Base-by-base conservation (phyloP, 2,329 filamentous ascomycete genomes). In the Diaporthe ilicicola region DNA sequence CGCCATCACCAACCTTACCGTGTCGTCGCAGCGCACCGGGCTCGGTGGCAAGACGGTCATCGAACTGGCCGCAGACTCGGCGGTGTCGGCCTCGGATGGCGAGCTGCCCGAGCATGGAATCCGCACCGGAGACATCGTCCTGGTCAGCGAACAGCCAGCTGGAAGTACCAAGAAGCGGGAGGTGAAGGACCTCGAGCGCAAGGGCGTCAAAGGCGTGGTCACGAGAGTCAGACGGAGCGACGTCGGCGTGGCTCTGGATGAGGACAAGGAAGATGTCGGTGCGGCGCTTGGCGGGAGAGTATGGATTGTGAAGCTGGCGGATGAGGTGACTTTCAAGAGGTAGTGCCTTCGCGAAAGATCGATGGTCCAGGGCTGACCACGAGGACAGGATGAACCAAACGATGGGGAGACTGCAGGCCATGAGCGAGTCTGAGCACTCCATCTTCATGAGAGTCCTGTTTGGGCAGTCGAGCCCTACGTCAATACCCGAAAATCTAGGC, bases 1-100 rank as follows among this genome's bases (percentile, higher is more conserved):
- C 50, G 94, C 94, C 39, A 85, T 96, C 76, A 89, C 90, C 19
- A 95, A 95, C 80, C 89, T 98, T 10, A 84, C 89, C 39, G 84
- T 97, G 42, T 85, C 88, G 13, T 91, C 92, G 22, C 93, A 93
- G 78, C 91, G 95, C 37, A 99, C 96, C 0, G 96, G 96, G 0
- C 86, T 98, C 46, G 96, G 95, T 19, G 96, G 96, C n/a, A 93
- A 94, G 74, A 94, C 93, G 0, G 92, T 99, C 1, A 84, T 98
- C 4, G 95, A 98, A 80, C 89, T 99, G 7, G 84, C 83, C 1
- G 81, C 83, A 1, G 83, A 84, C 19, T 84, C 90, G 0, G 95
- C 98, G 77, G 82, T 89, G 65, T 61, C 24, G 73, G 34, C 72
- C 74, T 7, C 73, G 75, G 70, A 77, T 24, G 81, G 84, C 0